Base-by-base conservation (phyloP, 176 grass and related monocot genomes). In the Oryza australiensis region DNA sequence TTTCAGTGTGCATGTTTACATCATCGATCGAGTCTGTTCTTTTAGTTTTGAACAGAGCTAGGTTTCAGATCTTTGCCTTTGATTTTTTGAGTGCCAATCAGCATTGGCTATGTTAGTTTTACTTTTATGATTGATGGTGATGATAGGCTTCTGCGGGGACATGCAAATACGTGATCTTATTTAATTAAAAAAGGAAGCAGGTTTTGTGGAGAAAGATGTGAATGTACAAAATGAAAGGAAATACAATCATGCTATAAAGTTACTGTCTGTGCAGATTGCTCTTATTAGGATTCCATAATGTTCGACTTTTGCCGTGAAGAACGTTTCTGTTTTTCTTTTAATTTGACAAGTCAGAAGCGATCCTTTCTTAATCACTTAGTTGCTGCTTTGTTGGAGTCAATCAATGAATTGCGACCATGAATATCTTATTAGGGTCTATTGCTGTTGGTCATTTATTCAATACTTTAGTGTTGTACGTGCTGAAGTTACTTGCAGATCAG, bases 351-450 rank as follows among this genome's bases (percentile, higher is more conserved):
- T 3, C 16, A 30, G 42, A 18, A 13, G 9, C 32, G 18, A 1
- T 5, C 24, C 9, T 10, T 43, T 45, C 46, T 64, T 16, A 15
- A 16, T 26, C 69, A 28, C 69, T 72, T 6, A 51, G 30, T 15
- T 51, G 26, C 71, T 73, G 23, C 41, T 86, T 59, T 55, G 49
- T 55, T 55, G 49, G 49, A 55, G 49, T 22, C 49, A 22, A 55
- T 34, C 35, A 41, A 9, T 40, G 10, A 72, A 72, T n/a, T 46
- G 12, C 70, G 42, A 11, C 41, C 24, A 24, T 32, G 60, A 66
- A 28, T 29, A 78, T 87, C 59, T 57, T 71, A 76, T 77, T 45
- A 42, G 6, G 22, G 22, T 12, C 20, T 64, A 77, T 64, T 59
- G 67, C 59, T 46, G 1, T 72, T 60, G 16, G 38, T 23, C 10